Evolutionary conservation across 2,329 filamentous ascomycete species (phyloP).

Genomic region (Fusarium paranaense): DNA sequence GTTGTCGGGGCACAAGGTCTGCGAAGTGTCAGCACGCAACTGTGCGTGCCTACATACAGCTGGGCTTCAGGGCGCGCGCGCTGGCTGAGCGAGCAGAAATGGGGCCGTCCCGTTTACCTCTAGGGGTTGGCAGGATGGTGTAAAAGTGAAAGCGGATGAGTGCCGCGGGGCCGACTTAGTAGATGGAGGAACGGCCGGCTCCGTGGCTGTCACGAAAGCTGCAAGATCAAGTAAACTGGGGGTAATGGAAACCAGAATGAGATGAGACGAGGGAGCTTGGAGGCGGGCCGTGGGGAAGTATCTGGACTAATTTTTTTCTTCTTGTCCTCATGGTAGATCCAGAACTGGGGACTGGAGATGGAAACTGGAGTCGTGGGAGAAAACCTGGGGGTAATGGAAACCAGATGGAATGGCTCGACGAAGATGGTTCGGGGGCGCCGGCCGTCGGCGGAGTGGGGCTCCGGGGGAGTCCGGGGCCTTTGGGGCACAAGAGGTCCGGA

Average conservation of each 20-base stretch:
- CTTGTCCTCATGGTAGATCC: slow-evolving; percentile 17
- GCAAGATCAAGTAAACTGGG: slow-evolving; percentile 55
- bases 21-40: slow-evolving; percentile 27
- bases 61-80: neutral
- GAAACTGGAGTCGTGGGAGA: slow-evolving; percentile 29
- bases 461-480: slow-evolving; percentile 40
- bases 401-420: slow-evolving; percentile 21
- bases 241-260: slow-evolving; percentile 45
- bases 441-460: slow-evolving; percentile 42
- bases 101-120: slow-evolving; percentile 19
- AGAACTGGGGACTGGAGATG: slow-evolving; percentile 30
- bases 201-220: slow-evolving; percentile 45
- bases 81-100: slow-evolving; percentile 29
- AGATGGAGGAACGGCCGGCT: slow-evolving; percentile 26
- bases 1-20: slow-evolving; percentile 20
- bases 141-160: slow-evolving; percentile 26
- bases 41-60: slow-evolving; percentile 9
- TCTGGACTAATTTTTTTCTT: slow-evolving; percentile 15
- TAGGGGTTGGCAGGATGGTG: slow-evolving; percentile 33
- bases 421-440: slow-evolving; percentile 39
- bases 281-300: slow-evolving; percentile 36
- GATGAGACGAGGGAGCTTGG: slow-evolving; percentile 1
- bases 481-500: slow-evolving; percentile 19
- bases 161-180: slow-evolving; percentile 20
- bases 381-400: slow-evolving; percentile 54